Evolutionary conservation across 2,329 filamentous ascomycete species (phyloP).

Genomic region (Pleomassaria siparia): DNA sequence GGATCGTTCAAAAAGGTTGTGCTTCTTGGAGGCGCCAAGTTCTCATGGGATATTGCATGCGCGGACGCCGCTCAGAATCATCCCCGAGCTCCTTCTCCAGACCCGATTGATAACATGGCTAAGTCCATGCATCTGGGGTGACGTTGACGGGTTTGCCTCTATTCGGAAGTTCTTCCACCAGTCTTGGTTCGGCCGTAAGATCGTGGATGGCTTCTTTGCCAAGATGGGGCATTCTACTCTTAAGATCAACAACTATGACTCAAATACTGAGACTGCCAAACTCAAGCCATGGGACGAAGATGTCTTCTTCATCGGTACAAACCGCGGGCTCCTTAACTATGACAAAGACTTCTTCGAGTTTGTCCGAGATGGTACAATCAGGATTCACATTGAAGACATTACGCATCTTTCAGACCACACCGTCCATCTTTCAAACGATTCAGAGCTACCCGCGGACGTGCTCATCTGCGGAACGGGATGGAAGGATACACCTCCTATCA

Average conservation of each 20-base stretch:
- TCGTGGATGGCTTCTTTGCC: slow-evolving; percentile 59
- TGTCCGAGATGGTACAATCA: slow-evolving; percentile 55
- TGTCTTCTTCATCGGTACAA: slow-evolving; percentile 56
- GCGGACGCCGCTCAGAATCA: slow-evolving; percentile 63
- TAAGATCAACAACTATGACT: slow-evolving; percentile 48
- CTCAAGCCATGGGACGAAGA: slow-evolving; percentile 45
- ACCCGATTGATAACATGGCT: slow-evolving; percentile 72
- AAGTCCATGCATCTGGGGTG: slow-evolving; percentile 71
- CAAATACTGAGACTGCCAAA: slow-evolving; percentile 43
- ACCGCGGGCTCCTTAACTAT: slow-evolving; percentile 63
- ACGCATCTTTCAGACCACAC: slow-evolving; percentile 47
- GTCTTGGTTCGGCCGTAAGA: slow-evolving; percentile 56
- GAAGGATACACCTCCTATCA: slow-evolving; percentile 56
- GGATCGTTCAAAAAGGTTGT: slow-evolving; percentile 42
- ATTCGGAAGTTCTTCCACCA: slow-evolving; percentile 60
- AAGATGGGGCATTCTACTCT: slow-evolving; percentile 57
- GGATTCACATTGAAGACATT: slow-evolving; percentile 60
- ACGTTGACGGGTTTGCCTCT: slow-evolving; percentile 60
- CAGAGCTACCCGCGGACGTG: slow-evolving; percentile 50
- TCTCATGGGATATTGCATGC: slow-evolving; percentile 64
- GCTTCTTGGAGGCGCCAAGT: slow-evolving; percentile 65
- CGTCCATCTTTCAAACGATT: slow-evolving; percentile 54
- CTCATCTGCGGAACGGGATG: slow-evolving; percentile 61
- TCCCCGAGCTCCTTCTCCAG: slow-evolving; percentile 66
- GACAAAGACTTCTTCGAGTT: slow-evolving; percentile 58